Evolutionary conservation across 202 grass and related monocot species (phyloP), one percentile per base, ranked within the genome.

Genomic region (Brachypodium distachyon): DNA sequence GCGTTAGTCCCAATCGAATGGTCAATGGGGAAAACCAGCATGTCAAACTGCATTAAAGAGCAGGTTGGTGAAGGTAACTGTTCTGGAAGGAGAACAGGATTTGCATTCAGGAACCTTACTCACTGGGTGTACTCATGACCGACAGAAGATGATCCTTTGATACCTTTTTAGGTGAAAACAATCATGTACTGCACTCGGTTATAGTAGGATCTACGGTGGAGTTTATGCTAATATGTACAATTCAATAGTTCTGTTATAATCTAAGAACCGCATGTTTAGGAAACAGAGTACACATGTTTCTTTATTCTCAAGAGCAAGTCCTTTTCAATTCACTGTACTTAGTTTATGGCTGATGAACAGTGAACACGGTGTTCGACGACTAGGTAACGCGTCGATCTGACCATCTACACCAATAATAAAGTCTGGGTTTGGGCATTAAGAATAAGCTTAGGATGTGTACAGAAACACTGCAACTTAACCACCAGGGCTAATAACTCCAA

Each of bases 1-100:
- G 60, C 51, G 12, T 11, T 11, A 77, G 59, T 60, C 34, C n/a
- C 13, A 23, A 70, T 23, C 36, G 28, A 73, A 63, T 16, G 19
- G 47, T 57, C 22, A 8, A 43, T 27, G 9, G 53, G 53, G 11
- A 40, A 73, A 38, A 37, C n/a, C 3, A 3, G 53, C 16, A 79
- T 54, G 67, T 79, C 82, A 79, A 73, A 66, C 39, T 67, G 49
- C 40, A 18, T 78, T 54, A 67, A 55, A 12, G 36, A 43, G 57
- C 2, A 5, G 52, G 23, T 56, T 80, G 69, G 29, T 66, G 22
- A 74, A 59, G 57, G 29, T 18, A 66, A 41, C 49, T 40, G 72
- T 84, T 53, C 10, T 72, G 46, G 68, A 76, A 76, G 39, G 52
- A 76, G 23, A 38, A 2, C 13, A 49, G 17, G 59, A 44, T 18